Base-by-base conservation (phyloP, 2,329 filamentous ascomycete species). In the Metarhizium guizhouense region DNA sequence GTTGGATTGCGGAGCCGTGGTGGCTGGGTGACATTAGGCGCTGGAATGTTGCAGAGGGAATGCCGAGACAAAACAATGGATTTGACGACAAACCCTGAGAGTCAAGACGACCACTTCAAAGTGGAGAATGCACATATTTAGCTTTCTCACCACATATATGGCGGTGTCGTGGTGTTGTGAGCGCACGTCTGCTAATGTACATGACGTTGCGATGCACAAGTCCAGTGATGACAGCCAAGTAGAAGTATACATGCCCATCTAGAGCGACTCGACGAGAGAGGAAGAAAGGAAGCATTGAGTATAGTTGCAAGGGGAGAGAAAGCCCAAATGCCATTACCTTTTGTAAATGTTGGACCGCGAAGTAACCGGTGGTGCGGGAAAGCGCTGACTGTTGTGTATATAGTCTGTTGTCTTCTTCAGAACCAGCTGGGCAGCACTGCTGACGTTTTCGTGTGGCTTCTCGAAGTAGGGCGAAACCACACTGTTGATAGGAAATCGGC, bases 381-480 rank as follows among this genome's bases (percentile, higher is more conserved):
- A 29, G 50, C 30, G 6, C 20, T 18, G 34, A 20, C 11, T 43
- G 29, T 29, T 36, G 53, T 42, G 20, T 38, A 25, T 20, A 49
- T 40, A 38, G 54, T 56, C 47, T 56, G 38, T 36, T 18, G 3
- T 25, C 29, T 45, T 54, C 56, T 59, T 61, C 62, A 62, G 58
- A 58, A 62, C 61, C 61, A 60, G 62, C 59, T 61, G 61, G 57
- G 54, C 54, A 56, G 54, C 47, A 49, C 57, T 57, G 53, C 53
- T 58, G 51, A 47, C 32, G n/a, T 32, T 25, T 25, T 29, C 20
- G 32, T 5, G 5, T 51, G 34, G 16, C 16, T 6, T 20, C n/a
- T 47, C 30, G 49, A 43, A 45, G 32, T 2, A 16, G 10, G 30
- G 32, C 40, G 38, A 34, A 48, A 48, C 18, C 13, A 7, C 32